Base-by-base conservation (phyloP, 345 rosid species). In the Eucalyptus erythrocorys region DNA sequence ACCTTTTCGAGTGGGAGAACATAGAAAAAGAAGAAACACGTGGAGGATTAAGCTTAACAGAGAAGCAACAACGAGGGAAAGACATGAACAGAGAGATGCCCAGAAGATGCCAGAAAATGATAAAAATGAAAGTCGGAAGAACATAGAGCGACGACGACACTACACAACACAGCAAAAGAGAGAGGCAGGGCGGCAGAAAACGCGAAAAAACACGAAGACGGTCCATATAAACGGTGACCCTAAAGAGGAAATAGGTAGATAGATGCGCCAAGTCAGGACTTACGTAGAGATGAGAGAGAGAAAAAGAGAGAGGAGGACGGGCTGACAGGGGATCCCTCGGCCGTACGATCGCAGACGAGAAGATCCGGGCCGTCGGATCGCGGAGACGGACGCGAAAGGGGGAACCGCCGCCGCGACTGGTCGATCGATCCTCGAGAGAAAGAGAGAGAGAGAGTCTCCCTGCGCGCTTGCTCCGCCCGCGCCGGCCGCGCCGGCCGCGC, bases 301-400 rank as follows among this genome's bases (percentile, higher is more conserved):
- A 71, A 2, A 34, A 17, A 64, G 61, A 8, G 12, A 68, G 13
- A 16, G 80, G 10, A 30, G 47, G 30, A 76, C 82, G 82, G 81
- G 90, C 87, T 88, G 91, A 87, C 88, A 88, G 37, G 66, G 81
- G 87, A 89, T 89, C 88, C 91, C 92, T 57, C 79, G 90, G 90
- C 90, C 92, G 94, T 90, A 92, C 88, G 94, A 93, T 90, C 66
- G 37, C 61, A 71, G 86, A 85, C 85, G 89, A 91, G 89, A 90
- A 91, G 94, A 92, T 92, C 91, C 88, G 85, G 88, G 89, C 91
- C 92, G 95, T 89, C 91, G 82, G 91, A 90, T 93, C 82, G 82
- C 7, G 24, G 47, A 21, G 82, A 37, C 82, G 47, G 47, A 37
- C 82, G 82, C 30, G 8, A 76, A 40, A 76, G 27, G 45, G 45